phyloP scores from a whole-genome alignment of 1,284 basidiomycete species.

The Rugosomyces carneus region DNA sequence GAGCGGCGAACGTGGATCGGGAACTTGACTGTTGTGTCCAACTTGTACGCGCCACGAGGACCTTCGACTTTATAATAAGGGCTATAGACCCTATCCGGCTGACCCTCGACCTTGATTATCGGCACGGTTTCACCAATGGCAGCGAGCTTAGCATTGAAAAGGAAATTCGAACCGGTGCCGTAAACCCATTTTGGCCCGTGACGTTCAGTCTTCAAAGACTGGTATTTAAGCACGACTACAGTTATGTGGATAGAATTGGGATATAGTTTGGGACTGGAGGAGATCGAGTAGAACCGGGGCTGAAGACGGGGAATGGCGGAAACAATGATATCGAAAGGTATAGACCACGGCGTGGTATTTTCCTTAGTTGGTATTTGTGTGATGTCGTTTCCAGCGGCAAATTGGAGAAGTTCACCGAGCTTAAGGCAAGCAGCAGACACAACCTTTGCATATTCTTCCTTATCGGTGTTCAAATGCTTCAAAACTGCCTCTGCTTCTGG shows the following conservation, averaged over 20 bases:
- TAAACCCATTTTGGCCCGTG: constrained; percentile 64
- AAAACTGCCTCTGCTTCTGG: constrained; percentile 73
- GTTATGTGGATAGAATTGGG: constrained; percentile 91
- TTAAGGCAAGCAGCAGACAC: constrained; percentile 83
- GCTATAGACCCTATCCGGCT: constrained; percentile 29
- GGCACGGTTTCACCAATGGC: constrained; percentile 52
- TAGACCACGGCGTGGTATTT: constrained; percentile 83
- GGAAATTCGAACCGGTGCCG: constrained; percentile 88
- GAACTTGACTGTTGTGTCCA: constrained; percentile 68
- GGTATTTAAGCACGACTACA: constrained; percentile 89
- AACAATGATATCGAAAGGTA: constrained; percentile 95
- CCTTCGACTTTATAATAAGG: constrained; percentile 87
- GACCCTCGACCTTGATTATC: constrained; percentile 33
- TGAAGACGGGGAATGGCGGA: constrained; percentile 91
- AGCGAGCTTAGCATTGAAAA: constrained; percentile 85
- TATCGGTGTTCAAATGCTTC: constrained; percentile 78
- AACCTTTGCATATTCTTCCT: constrained; percentile 76
- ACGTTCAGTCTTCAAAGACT: constrained; percentile 54
- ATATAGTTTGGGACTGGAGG: constrained; percentile 90
- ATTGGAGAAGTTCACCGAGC: constrained; percentile 86
- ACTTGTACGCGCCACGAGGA: constrained; percentile 80
- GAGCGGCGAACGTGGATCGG: constrained; percentile 94
- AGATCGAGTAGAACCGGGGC: constrained; percentile 98
- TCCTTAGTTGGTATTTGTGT: constrained; percentile 47
- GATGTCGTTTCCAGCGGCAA: constrained; percentile 78